These are phyloP conservation scores for Penicillium nucicola DNA, from an alignment of 495 filamentous ascomycete species.

Conservation along the genomic window DNA sequence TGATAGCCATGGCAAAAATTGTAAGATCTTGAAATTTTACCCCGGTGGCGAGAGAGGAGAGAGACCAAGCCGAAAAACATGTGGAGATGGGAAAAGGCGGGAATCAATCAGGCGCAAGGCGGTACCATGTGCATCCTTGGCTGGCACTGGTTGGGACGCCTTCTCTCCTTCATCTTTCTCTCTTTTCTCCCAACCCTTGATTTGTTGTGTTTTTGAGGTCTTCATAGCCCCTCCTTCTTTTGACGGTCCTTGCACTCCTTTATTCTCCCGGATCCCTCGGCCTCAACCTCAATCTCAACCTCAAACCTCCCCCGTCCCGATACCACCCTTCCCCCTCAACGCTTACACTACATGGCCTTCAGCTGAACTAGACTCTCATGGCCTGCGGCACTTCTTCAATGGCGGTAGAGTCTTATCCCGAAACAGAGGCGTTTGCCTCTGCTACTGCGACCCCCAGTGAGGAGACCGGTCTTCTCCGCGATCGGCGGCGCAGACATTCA, in stretches of 20 bases:
- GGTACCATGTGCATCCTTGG: constrained; percentile 17
- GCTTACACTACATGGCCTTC: not conserved
- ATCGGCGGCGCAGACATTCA: constrained; percentile 61
- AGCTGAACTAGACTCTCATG: constrained; percentile 30
- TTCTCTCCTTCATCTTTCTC: constrained; percentile 5
- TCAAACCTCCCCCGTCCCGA: constrained; percentile 1
- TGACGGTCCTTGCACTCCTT: not conserved
- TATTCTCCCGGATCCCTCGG: not conserved
- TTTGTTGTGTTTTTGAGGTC: constrained; percentile 7
- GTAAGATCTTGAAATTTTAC: not conserved
- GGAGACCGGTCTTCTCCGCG: constrained; percentile 37
- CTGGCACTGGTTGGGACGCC: constrained; percentile 20
- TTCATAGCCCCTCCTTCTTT: constrained; percentile 11
- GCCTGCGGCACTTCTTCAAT: constrained; percentile 44
- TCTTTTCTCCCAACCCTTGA: constrained; percentile 4
- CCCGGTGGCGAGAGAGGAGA: constrained; percentile 4
- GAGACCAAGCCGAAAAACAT: constrained; percentile 2
- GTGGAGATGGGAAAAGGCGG: not conserved
- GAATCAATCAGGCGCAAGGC: constrained; percentile 17
- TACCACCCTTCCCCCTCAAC: constrained; percentile 4
- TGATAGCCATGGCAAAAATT: constrained; percentile 40
- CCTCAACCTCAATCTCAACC: no score
- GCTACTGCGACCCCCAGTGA: constrained; percentile 34
- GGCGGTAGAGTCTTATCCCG: constrained; percentile 43
- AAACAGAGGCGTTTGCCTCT: constrained; percentile 22